Evolutionary conservation across 805 yeast species (phyloP), one percentile per base, ranked within the genome.

Genomic region (Nakazawaea ernobii): DNA sequence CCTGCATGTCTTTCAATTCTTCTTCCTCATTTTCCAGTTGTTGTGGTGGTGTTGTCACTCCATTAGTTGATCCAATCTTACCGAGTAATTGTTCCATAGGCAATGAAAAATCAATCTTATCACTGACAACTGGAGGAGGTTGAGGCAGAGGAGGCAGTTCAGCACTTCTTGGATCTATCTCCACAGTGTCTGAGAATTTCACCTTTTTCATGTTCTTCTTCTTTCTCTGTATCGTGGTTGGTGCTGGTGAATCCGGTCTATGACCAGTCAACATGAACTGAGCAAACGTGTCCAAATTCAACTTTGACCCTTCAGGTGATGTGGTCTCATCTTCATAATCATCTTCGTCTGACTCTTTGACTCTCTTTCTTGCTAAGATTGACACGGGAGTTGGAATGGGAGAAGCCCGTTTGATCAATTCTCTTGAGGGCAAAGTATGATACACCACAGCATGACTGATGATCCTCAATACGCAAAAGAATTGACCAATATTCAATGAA

Each of bases 281-380:
- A 14, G 96, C 86, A 63, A 91, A 91, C 29, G 89, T 79, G 62
- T 91, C 96, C 54, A 91, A 69, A 59, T 91, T 96, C 24, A 88
- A 73, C 46, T 79, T 80, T 27, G 49, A 26, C 36, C 46, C 27
- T 46, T 48, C n/a, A 55, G 57, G 14, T 53, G 51, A 4, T 56
- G 62, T 70, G 29, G 63, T 64, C 2, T 61, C 63, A 6, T 58
- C 66, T 8, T 57, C 63, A 4, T 65, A 67, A 1, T 69, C 69
- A 43, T 65, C 70, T 27, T 69, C 71, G 1, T 70, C 72, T 1
- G 61, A 61, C 39, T 79, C 83, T 39, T 71, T 70, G 36, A 66
- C 71, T 46, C 86, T 69, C 52, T 79, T 82, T 44, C 77, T 73
- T 5, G 84, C 70, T 51, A 91, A 65, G 50, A 91, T 91, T 1